phyloP scores from a whole-genome alignment of 306 rosid genomes.

The Prunus persica region Prunus_persica_NCBIv2 NC_034010.1:29596501-29597000 shows the following conservation, averaged over 20 bases:
- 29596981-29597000: constrained; percentile 19
- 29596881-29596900: no score
- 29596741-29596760: constrained; percentile 19
- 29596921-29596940: constrained; percentile 37
- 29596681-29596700: constrained; percentile 99
- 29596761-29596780: constrained; percentile 33
- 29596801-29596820: constrained; percentile 31
- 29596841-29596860: constrained; percentile 19
- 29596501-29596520: constrained; percentile 41
- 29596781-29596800: constrained; percentile 12
- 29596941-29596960: constrained; percentile 43
- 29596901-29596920: constrained; percentile 30
- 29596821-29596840: constrained; percentile 23
- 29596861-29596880: constrained; percentile 24
- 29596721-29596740: constrained; percentile 49
- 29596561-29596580: constrained; percentile 42
- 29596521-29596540: constrained; percentile 81
- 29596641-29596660: constrained; percentile 40
- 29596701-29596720: constrained; percentile 36
- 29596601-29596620: constrained; percentile 43
- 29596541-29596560: constrained; percentile 37
- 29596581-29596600: constrained; percentile 58
- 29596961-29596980: constrained; percentile 44
- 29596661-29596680: constrained; percentile 71
- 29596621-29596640: constrained; percentile 56